Conservation (phyloP, 805 yeast genomes). For the Spathaspora arborariae region DNA sequence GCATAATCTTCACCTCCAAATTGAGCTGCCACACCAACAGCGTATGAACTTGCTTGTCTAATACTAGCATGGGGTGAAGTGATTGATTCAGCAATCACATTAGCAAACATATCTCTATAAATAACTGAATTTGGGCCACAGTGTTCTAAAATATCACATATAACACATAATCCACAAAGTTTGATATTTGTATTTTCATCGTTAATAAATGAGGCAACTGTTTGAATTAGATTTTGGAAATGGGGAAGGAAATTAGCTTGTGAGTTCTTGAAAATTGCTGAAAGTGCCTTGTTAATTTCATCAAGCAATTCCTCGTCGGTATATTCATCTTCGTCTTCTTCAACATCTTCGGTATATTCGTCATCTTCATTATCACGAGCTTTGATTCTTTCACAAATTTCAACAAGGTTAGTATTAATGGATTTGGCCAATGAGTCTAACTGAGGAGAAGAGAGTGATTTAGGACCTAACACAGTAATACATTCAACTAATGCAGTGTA, state of each 20-base stretch:
- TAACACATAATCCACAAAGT: slow-evolving; percentile 73
- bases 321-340: slow-evolving; percentile 78
- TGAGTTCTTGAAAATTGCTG: slow-evolving; percentile 63
- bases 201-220: slow-evolving; percentile 55
- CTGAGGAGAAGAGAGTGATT: slow-evolving; percentile 53
- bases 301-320: slow-evolving; percentile 89
- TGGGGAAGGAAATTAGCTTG: slow-evolving; percentile 57
- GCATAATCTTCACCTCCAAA: slow-evolving; percentile 61
- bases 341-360: slow-evolving; percentile 83
- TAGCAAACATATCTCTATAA: slow-evolving; percentile 62
- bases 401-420: slow-evolving; percentile 57
- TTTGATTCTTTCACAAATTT: slow-evolving; percentile 66
- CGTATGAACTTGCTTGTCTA: slow-evolving; percentile 83
- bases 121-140: slow-evolving; percentile 66
- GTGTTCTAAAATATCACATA: slow-evolving; percentile 77
- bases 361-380: slow-evolving; percentile 74
- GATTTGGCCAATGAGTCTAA: slow-evolving; percentile 55
- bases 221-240: slow-evolving; percentile 62
- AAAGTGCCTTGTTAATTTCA: slow-evolving; percentile 74
- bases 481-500: slow-evolving; percentile 69
- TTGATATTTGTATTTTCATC: slow-evolving; percentile 68
- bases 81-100: slow-evolving; percentile 62
- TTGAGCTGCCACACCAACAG: slow-evolving; percentile 84
- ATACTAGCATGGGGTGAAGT: slow-evolving; percentile 64
- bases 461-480: slow-evolving; percentile 63